Base-by-base conservation (phyloP, 306 rosid species). In the Arachis stenosperma region DNA sequence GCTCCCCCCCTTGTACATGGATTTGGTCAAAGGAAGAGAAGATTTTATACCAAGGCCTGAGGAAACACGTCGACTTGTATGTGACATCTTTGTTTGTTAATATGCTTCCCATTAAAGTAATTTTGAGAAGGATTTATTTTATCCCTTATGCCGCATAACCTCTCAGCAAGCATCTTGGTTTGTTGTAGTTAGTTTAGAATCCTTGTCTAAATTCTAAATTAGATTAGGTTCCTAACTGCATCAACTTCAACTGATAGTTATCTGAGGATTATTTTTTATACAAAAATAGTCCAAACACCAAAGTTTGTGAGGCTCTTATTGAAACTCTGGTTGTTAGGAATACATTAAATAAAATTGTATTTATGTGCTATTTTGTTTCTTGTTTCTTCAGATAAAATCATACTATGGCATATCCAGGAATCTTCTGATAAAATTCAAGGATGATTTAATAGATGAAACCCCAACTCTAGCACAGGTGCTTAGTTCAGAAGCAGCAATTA, bases 1-100 rank as follows among this genome's bases (percentile, higher is more conserved):
- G 80, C 92, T 94, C 53, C 97, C 96, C 70, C 98, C 97, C 50
- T 72, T 94, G 89, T 94, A 94, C 84, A 88, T 85, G 97, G 97
- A 94, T 64, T 82, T 94, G 75, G 89, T 84, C 57, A 88, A 88
- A 61, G 97, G 97, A 85, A 85, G 90, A 81, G 96, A 91, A 77
- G 93, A 94, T 58, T 91, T 94, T 69, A 79, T 40, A 68, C 98
- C 98, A 67, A 91, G 85, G 81, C 98, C 97, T 5, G 97, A 94
- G 77, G 97, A 94, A 83, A 91, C 98, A 52, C 86, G 85, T 9
- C 84, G 85, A 81, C 88, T 94, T 60, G 98, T 94, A 86, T 64
- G 97, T 79, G 12, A 66, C 75, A 7, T 71, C 63, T 51, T 44
- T 59, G 56, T 53, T 75, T 59, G 74, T 67, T 78, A 76, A 15